These are phyloP conservation scores for Heimioporus sp. DNA, from an alignment of 768 basidiomycete species.

Conservation along the genomic window DNA sequence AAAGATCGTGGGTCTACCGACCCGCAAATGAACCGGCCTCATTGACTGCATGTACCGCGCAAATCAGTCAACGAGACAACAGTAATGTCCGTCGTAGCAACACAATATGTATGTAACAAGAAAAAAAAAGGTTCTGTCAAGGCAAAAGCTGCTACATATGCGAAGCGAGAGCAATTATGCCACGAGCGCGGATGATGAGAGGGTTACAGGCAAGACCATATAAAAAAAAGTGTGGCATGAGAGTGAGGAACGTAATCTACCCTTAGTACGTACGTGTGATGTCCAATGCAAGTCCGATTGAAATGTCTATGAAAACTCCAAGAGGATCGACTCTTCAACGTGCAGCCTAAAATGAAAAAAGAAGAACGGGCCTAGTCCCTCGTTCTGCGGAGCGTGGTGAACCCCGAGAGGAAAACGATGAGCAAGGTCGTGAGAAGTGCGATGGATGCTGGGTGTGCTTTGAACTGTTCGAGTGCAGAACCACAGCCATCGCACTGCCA, in stretches of 20 bases:
- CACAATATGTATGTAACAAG: constrained; percentile 2
- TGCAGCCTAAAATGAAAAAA: background rate
- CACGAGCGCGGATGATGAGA: constrained; percentile 13
- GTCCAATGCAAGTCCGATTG: constrained; percentile 28
- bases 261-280: constrained; percentile 26
- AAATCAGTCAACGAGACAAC: constrained; percentile 2
- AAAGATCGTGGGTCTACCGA: background rate
- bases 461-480: constrained; percentile 29
- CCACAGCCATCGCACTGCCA: constrained; percentile 31
- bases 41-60: constrained; percentile 3
- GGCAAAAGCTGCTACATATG: constrained; percentile 3
- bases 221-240: constrained; percentile 23
- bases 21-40: background rate
- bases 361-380: constrained; percentile 19
- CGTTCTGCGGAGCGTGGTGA: constrained; percentile 33
- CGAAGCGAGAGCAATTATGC: constrained; percentile 22
- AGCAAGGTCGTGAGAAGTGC: constrained; percentile 32
- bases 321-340: constrained; percentile 7
- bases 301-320: constrained; percentile 23
- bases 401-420: constrained; percentile 32
- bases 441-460: constrained; percentile 31
- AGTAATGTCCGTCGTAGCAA: constrained; percentile 1
- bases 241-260: constrained; percentile 22
- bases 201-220: constrained; percentile 12
- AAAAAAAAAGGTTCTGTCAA: constrained; percentile 3